Conservation (phyloP, 805 yeast genomes). For the Candida parachauliodes region DNA sequence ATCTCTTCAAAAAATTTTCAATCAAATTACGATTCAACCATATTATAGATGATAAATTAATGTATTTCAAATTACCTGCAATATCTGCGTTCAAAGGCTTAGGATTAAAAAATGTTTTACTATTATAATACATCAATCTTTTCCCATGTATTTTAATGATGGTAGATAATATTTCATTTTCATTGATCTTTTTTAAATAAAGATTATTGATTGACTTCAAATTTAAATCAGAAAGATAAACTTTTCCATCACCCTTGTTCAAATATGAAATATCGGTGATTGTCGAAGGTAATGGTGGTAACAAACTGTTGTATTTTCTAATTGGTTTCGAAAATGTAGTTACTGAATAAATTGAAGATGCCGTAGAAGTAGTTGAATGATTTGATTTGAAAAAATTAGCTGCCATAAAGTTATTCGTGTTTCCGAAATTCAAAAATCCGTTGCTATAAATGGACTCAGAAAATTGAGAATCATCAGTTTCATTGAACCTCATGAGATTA, state of each 20-base stretch:
- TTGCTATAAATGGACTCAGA: not conserved
- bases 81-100: conserved; percentile 6
- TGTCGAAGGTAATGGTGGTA: conserved; percentile 33
- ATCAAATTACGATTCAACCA: conserved; percentile 44
- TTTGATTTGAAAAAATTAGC: conserved; percentile 8
- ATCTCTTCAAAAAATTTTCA: conserved; percentile 31
- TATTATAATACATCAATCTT: conserved; percentile 7
- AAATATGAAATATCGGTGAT: conserved; percentile 27
- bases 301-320: conserved; percentile 34
- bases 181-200: conserved; percentile 28
- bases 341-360: conserved; percentile 24
- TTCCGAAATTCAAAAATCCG: not conserved
- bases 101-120: conserved; percentile 3
- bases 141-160: conserved; percentile 25
- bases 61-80: conserved; percentile 25
- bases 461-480: conserved; percentile 4
- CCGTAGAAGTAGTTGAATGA: conserved; percentile 14
- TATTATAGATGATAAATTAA: conserved; percentile 43
- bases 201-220: conserved; percentile 34
- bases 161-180: conserved; percentile 26
- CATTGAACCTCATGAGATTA: conserved; percentile 15
- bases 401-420: conserved; percentile 3
- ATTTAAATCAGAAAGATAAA: conserved; percentile 39
- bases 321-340: conserved; percentile 26
- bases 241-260: conserved; percentile 26